Evolutionary conservation across 495 filamentous ascomycete genomes (phyloP), one percentile per base, ranked within the genome.

Genomic region (Neurospora sp.): DNA sequence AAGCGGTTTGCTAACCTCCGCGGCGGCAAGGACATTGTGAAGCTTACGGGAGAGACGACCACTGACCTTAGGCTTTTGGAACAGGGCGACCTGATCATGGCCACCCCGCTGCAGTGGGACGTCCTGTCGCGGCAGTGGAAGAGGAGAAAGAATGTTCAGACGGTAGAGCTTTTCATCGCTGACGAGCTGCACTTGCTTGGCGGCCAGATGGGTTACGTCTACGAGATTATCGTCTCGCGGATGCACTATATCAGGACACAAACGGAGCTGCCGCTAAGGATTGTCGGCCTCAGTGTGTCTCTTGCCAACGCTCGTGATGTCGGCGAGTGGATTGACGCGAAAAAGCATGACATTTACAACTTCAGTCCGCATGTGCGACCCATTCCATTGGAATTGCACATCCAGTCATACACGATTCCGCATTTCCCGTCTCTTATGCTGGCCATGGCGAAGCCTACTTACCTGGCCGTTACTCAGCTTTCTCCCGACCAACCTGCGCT

Each of bases 321-420:
- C 74, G 94, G 96, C 62, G 96, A 98, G 82, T 99, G 96, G 96
- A 97, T 98, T 76, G 96, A 96, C 73, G 96, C 96, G n/a, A 95
- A 90, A 74, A 98, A 97, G 85, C 96, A 99, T 79, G 97, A 93
- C 41, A 96, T 97, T 73, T 98, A 92, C 86, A 99, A 98, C 83
- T 99, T 99, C 86, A 97, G 93, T 77, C 96, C 96, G 4, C 90
- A 94, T 77, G 89, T 94, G 72, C 90, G 96, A 31, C 90, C 93
- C 5, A 89, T 97, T 2, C 94, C 94, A 3, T 82, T 99, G 46
- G 96, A 98, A 77, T 90, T 99, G 41, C 93, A 97, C 78, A 92
- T 99, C 69, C 96, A 99, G 80, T 96, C 94, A 3, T 99, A 93
- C 83, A 92, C 91, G 39, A 96, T 98, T 69, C 96, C 96, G 38